These are phyloP conservation scores for Backusella liffmaniae DNA, from an alignment of 192 early-diverging fungal genomes.

Conservation along the genomic window DNA sequence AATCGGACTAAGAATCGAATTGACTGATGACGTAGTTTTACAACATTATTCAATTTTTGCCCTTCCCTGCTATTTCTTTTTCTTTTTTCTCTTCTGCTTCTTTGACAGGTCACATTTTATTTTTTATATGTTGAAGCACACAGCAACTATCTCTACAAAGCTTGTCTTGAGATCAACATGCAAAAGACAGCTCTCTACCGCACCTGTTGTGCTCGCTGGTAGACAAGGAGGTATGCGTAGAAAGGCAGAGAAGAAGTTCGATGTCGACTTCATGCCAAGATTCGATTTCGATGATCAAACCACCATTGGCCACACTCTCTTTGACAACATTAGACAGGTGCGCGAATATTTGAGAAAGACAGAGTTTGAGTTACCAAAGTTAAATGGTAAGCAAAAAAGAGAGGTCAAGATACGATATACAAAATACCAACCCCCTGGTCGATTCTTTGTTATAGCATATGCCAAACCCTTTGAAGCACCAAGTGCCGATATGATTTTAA, in stretches of 20 bases:
- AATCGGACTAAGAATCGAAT: too few relatives aligned
- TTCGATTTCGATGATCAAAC: slow-evolving; percentile 57
- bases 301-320: slow-evolving; percentile 48
- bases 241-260: slow-evolving; percentile 40
- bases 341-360: slow-evolving; percentile 57
- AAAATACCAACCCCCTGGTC: not conserved
- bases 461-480: slow-evolving; percentile 56
- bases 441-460: slow-evolving; percentile 33
- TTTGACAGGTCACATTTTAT: not conserved
- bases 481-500: slow-evolving; percentile 41
- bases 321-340: slow-evolving; percentile 51
- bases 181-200: slow-evolving; percentile 8
- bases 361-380: slow-evolving; percentile 58
- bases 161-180: not conserved
- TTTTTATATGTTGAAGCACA: not conserved
- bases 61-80: not conserved
- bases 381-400: slow-evolving; percentile 43
- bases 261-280: slow-evolving; percentile 47
- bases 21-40: too few relatives aligned
- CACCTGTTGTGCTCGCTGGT: slow-evolving; percentile 14
- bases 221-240: slow-evolving; percentile 17
- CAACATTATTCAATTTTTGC: too few relatives aligned
- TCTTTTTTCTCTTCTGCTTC: not conserved
- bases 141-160: not conserved
- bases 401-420: not conserved